Percentiles rank a stretch among this genome's conserved stretches.
Conservation (phyloP, 306 rosid species). For the Abrus pulchellus region DNA sequence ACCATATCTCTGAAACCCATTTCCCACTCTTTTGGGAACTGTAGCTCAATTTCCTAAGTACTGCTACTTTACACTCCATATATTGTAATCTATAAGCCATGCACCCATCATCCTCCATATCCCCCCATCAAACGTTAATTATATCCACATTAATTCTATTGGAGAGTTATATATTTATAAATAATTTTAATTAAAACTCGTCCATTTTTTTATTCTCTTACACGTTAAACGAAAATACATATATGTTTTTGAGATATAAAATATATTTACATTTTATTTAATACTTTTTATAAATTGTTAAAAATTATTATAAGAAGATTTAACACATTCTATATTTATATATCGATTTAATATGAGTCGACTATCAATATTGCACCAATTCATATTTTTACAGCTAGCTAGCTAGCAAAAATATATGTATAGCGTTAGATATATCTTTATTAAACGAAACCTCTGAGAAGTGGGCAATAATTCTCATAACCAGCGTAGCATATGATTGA, state of each 20-base stretch:
- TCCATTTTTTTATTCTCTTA: too few species aligned
- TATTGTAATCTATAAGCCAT: background rate
- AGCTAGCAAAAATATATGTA: background rate
- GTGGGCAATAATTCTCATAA: slow-evolving; percentile 45
- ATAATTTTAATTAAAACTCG: background rate
- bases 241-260: too few species aligned
- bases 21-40: slow-evolving; percentile 59
- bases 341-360: too few species aligned
- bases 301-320: too few species aligned
- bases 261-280: too few species aligned
- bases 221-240: too few species aligned
- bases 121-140: background rate
- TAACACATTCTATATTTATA: background rate
- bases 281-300: too few species aligned
- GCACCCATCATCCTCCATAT: background rate
- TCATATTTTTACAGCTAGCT: background rate
- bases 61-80: slow-evolving; percentile 22
- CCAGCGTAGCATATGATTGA: slow-evolving; percentile 53
- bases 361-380: too few species aligned
- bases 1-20: slow-evolving; percentile 47
- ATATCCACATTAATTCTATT: background rate
- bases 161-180: background rate
- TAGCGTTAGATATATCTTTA: background rate
- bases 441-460: background rate
- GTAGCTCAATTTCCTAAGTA: slow-evolving; percentile 62